Conservation (phyloP, 805 yeast species). For the Candida manassasensis region DNA sequence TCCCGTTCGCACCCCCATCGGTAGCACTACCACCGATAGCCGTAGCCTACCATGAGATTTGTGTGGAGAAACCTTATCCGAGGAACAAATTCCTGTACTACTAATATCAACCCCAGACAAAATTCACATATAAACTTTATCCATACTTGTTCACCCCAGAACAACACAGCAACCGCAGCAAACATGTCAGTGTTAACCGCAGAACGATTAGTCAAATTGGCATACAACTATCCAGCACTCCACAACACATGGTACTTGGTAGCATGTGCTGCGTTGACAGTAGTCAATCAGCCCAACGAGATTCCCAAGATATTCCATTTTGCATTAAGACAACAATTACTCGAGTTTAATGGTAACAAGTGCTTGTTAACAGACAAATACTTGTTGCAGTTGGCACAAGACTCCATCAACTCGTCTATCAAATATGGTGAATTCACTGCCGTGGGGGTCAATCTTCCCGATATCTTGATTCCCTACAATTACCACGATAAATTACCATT, state of each 20-base stretch:
- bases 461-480: constrained; percentile 35
- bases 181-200: constrained; percentile 37
- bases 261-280: constrained; percentile 78
- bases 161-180: background rate
- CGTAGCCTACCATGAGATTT: no score
- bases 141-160: no score
- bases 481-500: constrained; percentile 36
- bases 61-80: background rate
- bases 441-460: constrained; percentile 41
- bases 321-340: constrained; percentile 47
- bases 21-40: no score
- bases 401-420: constrained; percentile 34
- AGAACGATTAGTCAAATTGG: constrained; percentile 48
- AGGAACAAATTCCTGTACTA: background rate
- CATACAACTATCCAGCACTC: constrained; percentile 51
- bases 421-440: constrained; percentile 35
- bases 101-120: constrained; percentile 3
- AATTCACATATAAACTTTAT: background rate
- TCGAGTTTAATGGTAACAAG: constrained; percentile 24
- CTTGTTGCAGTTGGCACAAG: constrained; percentile 34
- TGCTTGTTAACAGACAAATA: constrained; percentile 29
- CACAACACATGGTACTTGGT: constrained; percentile 66
- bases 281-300: constrained; percentile 78
- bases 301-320: constrained; percentile 71
- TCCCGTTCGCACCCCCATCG: no score